Evolutionary conservation across 2,329 filamentous ascomycete genomes (phyloP), one percentile per base, ranked within the genome.

Genomic region (Pyrenochaeta sp.): DNA sequence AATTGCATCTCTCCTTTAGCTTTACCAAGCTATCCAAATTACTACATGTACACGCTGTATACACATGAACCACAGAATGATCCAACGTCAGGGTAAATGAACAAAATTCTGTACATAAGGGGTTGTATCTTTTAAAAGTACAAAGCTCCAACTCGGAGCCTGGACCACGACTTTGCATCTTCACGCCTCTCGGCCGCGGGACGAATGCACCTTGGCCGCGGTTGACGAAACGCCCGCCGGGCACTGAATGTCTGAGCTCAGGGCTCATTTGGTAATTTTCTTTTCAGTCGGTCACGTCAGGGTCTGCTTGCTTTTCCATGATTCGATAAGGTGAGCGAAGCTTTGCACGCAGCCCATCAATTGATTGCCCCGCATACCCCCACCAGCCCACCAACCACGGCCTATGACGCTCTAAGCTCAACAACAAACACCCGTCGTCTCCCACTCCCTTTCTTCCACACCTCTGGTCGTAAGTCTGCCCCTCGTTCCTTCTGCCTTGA

Each of bases 181-280:
- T 10, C 4, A 11, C 10, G 9, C 30, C 46, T 56, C 57, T 46
- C 60, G 60, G 60, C 58, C 60, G 58, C 58, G 60, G 59, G 54
- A 51, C n/a, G 27, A 39, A 42, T 23, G 35, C 18, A 32, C 18
- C 35, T 42, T 51, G 43, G 31, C 44, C 41, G 35, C 28, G 18
- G n/a, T 22, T 18, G 22, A 45, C 41, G 29, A 41, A 40, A 35
- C 44, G 41, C 27, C 17, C 13, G 24, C 42, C 31, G 41, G 35
- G 35, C 41, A 37, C 17, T 20, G 32, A 41, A 26, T 10, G 38
- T 36, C 37, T 41, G 36, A 38, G 19, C 18, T 21, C 38, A 29
- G 22, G 31, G 20, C 41, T 32, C 44, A 36, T 58, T 44, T 40
- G 35, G 40, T 45, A 48, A 42, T 53, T 41, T 44, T 34, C 35